Base-by-base conservation (phyloP, 495 filamentous ascomycete species). In the Lophiostoma macrostomum region DNA sequence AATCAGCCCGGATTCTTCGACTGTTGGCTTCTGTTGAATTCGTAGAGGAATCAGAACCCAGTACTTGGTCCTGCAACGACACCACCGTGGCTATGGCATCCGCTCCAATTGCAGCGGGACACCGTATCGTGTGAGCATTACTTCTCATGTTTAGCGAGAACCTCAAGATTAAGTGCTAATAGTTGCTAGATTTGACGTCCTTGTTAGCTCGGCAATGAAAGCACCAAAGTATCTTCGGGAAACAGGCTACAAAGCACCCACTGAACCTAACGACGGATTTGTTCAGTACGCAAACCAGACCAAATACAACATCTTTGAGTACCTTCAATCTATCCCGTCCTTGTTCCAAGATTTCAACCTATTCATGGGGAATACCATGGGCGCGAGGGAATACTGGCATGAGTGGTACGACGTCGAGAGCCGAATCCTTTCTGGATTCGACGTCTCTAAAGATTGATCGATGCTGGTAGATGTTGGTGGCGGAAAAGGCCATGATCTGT, bases 231-330 rank as follows among this genome's bases (percentile, higher is more conserved):
- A 40, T 37, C 34, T 52, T 16, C 14, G 12, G 5, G 18, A 52
- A 31, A 42, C 34, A 5, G 5, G 13, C 23, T 28, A 52, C n/a
- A 10, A 4, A 10, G 8, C 10, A 10, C 48, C 48, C 20, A 42
- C 34, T 2, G 30, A 35, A 4, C 41, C 40, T 4, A 8, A 2
- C 2, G 30, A 46, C 16, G 42, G 51, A 22, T 5, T 55, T 14
- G 5, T 55, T 20, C 51, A 55, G 27, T 55, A 47, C 51, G 23
- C 41, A n/a, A 4, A 46, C 19, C 5, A 47, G 16, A 37, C 23
- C 36, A 28, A 52, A 27, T 12, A n/a, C 4, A 5, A 8, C 11
- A 5, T 52, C 19, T 52, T 39, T 28, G 7, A 41, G 6, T 40
- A 38, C 32, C 29, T 12, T 18, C 5, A 10, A 6, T 14, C 31